Evolutionary conservation across 495 filamentous ascomycete genomes (phyloP), one percentile per base, ranked within the genome.

Genomic region (Arthonia radiata): DNA sequence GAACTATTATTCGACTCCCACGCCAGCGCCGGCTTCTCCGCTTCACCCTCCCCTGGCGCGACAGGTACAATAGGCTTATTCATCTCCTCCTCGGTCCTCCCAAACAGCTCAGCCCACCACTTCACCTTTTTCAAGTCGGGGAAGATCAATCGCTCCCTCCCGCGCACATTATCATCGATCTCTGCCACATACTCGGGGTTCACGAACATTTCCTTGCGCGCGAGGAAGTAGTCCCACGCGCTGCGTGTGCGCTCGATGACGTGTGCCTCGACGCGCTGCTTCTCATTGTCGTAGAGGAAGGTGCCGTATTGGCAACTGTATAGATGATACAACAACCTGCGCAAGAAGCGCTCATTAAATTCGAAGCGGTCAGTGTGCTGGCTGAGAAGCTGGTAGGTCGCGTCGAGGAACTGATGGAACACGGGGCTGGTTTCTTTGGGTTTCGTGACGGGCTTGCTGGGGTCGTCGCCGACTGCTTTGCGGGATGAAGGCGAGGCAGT

Each of bases 391-490:
- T 99, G 89, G 36, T 82, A 94, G 3, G 79, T 80, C 12, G 79
- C 77, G 40, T 99, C 89, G 6, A 99, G 67, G 47, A 94, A 99
- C 43, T 99, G 89, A 39, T 99, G 89, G 50, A 99, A 94, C 8
- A 94, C 71, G 0, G 89, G 89, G n/a, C 74, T 81, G 2, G 83
- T 77, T 43, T 94, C 82, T 31, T 79, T 91, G 15, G 61, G 54
- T 34, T 68, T 71, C 5, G 64, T 71, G n/a, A 56, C 43, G 13
- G 33, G 25, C 19, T 42, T 40, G 1, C 50, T 40, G 10, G 37
- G 40, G 21, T 36, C 38, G 6, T 50, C 24, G 18, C 40, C 26
- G 43, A 30, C 46, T 43, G 36, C 12, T 13, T 15, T 35, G 15
- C 34, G 29, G 2, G 54, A 50, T 16, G 34, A 36, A 16, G 46